Evolutionary conservation across 2,329 filamentous ascomycete species (phyloP), one percentile per base, ranked within the genome.

Genomic region (Xylaria sp.): DNA sequence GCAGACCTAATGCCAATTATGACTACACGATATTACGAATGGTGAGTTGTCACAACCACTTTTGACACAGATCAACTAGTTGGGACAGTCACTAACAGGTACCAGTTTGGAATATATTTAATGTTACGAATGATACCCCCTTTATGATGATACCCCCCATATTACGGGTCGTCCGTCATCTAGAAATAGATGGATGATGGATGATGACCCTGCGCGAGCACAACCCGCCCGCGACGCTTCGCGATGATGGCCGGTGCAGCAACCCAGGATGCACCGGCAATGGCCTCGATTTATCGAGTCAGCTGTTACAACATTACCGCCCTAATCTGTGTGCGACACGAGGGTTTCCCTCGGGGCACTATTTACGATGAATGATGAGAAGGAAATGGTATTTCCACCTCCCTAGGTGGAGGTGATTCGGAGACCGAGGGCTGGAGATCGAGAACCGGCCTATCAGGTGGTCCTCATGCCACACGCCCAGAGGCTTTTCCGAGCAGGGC

Each of bases 11-110:
- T 57, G 48, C 38, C 51, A 60, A 60, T n/a, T n/a, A n/a, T 44
- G 52, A 62, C 24, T 61, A 66, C 60, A 63, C 63, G 63, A 62
- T 52, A 52, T 46, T 50, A 61, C 50, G 62, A 67, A 57, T 66
- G 63, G 67, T 69, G 54, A 65, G 66, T 55, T 18, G 4, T 26
- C n/a, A n/a, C n/a, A n/a, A 34, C 34, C 38, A 21, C 46, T 37
- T 11, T 37, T 24, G 21, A 37, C 7, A 16, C 6, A 24, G 45
- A 19, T 18, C 38, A 38, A 11, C 24, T 34, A n/a, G n/a, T n/a
- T n/a, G n/a, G 37, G 6, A 4, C 54, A 42, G 24, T 42, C 9
- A n/a, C 55, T 58, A 24, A 58, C 51, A 26, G 26, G 34, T n/a
- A 11, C 26, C 21, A 26, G 26, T 44, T 44, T 26, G 26, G 41